Percentiles rank a stretch among this genome's conserved stretches.
phyloP scores from a whole-genome alignment of 2,329 filamentous ascomycete species.

The Aureobasidium vineae region DNA sequence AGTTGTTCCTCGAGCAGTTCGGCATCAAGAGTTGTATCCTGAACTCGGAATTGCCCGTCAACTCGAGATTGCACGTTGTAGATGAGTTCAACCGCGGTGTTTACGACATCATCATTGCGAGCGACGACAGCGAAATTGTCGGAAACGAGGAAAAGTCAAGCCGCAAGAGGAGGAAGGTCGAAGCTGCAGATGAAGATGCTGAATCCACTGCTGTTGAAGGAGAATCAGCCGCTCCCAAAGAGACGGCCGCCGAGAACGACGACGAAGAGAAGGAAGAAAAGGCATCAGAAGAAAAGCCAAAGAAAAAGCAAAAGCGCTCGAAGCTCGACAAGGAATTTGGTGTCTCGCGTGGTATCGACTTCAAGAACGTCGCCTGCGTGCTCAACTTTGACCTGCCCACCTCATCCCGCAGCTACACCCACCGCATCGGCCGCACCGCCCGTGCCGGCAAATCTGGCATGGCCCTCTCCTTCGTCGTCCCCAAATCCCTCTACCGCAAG shows the following conservation, averaged over 20 bases:
- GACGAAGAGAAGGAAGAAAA: constrained; percentile 40
- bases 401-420: constrained; percentile 89
- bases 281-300: constrained; percentile 39
- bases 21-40: constrained; percentile 89
- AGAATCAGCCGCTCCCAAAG: constrained; percentile 31
- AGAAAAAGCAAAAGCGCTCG: constrained; percentile 60
- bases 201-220: constrained; percentile 30
- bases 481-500: constrained; percentile 76
- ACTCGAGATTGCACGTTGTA: constrained; percentile 89
- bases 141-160: constrained; percentile 56
- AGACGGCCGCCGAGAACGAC: constrained; percentile 32
- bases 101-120: constrained; percentile 97
- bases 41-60: constrained; percentile 92
- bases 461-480: constrained; percentile 92
- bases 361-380: constrained; percentile 90
- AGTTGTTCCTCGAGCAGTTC: constrained; percentile 95
- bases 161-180: constrained; percentile 33
- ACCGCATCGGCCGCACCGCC: constrained; percentile 91
- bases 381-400: constrained; percentile 96
- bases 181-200: constrained; percentile 27
- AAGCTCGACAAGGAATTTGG: constrained; percentile 84
- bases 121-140: constrained; percentile 83
- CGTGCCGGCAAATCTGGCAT: constrained; percentile 89
- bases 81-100: constrained; percentile 96
- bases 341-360: constrained; percentile 94